Percentiles rank a stretch among this genome's conserved stretches.
phyloP scores from a whole-genome alignment of 768 basidiomycete species.

The Dioszegia crocea region DNA sequence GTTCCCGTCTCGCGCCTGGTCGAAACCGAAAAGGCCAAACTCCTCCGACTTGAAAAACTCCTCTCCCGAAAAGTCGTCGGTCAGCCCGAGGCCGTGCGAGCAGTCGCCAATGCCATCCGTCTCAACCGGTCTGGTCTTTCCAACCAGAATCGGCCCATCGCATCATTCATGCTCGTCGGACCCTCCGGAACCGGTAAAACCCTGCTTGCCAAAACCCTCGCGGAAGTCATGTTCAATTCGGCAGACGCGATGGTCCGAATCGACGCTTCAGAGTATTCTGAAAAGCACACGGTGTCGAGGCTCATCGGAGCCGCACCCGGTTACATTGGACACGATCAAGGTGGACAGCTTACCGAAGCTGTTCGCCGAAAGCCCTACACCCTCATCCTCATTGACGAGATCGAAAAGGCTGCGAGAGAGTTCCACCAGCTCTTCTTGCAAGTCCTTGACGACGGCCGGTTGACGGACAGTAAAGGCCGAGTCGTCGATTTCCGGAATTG shows the following conservation, averaged over 20 bases:
- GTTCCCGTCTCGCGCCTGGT: slow-evolving; percentile 78
- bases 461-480: slow-evolving; percentile 52
- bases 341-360: slow-evolving; percentile 50
- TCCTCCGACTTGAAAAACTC: slow-evolving; percentile 49
- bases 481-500: slow-evolving; percentile 52
- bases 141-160: slow-evolving; percentile 49
- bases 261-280: slow-evolving; percentile 65
- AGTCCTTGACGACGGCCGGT: slow-evolving; percentile 52
- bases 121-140: slow-evolving; percentile 48
- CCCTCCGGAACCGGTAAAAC: slow-evolving; percentile 50
- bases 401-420: slow-evolving; percentile 53
- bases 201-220: slow-evolving; percentile 49
- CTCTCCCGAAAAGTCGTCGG: slow-evolving; percentile 59
- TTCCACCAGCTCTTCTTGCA: slow-evolving; percentile 53
- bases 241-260: slow-evolving; percentile 49
- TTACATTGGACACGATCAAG: slow-evolving; percentile 49
- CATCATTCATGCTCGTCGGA: slow-evolving; percentile 48
- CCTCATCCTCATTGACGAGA: slow-evolving; percentile 50
- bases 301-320: slow-evolving; percentile 49
- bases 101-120: slow-evolving; percentile 51
- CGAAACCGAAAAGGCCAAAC: slow-evolving; percentile 48
- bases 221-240: slow-evolving; percentile 51
- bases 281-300: slow-evolving; percentile 48
- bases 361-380: slow-evolving; percentile 49
- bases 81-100: slow-evolving; percentile 64